Conservation (phyloP, 768 basidiomycete genomes). For the Phallus indusiatus region DNA sequence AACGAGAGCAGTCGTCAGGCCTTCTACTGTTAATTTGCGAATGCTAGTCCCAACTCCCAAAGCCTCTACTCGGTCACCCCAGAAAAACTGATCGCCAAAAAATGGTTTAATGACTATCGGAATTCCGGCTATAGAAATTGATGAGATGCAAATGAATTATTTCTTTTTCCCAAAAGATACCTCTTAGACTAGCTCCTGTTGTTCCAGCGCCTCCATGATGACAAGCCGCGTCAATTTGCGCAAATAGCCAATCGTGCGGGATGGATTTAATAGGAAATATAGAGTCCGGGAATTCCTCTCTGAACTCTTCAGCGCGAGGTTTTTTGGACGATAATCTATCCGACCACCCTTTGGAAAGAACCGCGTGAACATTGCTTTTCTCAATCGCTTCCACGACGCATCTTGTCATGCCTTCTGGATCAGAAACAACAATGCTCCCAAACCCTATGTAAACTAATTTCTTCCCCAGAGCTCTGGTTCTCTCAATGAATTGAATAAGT, state of each 20-base stretch:
- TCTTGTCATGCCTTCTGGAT: slow-evolving; percentile 86
- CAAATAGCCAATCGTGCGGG: slow-evolving; percentile 96
- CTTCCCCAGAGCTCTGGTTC: slow-evolving; percentile 63
- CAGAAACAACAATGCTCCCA: slow-evolving; percentile 93
- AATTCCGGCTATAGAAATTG: slow-evolving; percentile 54
- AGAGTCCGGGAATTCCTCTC: slow-evolving; percentile 64
- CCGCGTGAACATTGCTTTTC: slow-evolving; percentile 80
- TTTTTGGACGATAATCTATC: slow-evolving; percentile 72
- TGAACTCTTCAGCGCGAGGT: slow-evolving; percentile 40
- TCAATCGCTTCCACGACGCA: slow-evolving; percentile 84
- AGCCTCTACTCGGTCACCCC: slow-evolving; percentile 96
- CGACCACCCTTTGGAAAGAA: slow-evolving; percentile 97
- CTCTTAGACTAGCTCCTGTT: slow-evolving; percentile 87
- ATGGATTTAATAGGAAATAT: slow-evolving; percentile 81
- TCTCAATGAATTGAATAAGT: slow-evolving; percentile 73
- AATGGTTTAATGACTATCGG: slow-evolving; percentile 96
- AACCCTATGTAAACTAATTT: slow-evolving; percentile 98
- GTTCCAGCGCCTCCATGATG: slow-evolving; percentile 98
- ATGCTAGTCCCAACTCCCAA: slow-evolving; percentile 86
- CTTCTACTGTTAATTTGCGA: slow-evolving; percentile 75
- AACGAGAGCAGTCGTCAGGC: slow-evolving; percentile 66
- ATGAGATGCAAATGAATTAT: not conserved
- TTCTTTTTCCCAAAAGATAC: slow-evolving; percentile 30
- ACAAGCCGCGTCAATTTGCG: slow-evolving; percentile 88
- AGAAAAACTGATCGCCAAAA: slow-evolving; percentile 97